phyloP scores from a whole-genome alignment of 73 alveolate genomes.

The Breviolum minutum region DNA sequence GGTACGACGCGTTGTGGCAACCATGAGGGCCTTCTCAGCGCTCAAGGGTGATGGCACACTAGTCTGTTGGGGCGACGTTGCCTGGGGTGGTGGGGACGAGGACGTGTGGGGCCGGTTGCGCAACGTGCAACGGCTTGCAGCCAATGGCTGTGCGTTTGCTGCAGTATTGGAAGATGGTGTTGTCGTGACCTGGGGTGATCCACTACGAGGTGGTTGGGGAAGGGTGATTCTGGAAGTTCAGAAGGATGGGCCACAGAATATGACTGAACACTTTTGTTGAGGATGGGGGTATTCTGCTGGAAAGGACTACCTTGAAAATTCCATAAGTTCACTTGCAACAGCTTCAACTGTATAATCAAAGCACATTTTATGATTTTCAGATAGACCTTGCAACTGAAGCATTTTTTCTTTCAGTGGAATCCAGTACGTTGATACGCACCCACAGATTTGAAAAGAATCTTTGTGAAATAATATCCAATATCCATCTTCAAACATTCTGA shows the following conservation, averaged over 20 bases:
- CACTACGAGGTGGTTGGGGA: background rate
- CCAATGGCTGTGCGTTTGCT: constrained; percentile 22
- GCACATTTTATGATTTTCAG: too few relatives aligned
- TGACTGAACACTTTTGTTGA: too few relatives aligned
- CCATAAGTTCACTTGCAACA: too few relatives aligned
- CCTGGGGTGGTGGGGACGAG: background rate
- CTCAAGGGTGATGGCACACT: background rate
- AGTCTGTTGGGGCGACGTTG: constrained; percentile 20
- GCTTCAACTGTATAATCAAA: too few relatives aligned
- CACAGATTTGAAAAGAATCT: too few relatives aligned
- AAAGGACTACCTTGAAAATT: too few relatives aligned
- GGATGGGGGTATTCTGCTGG: too few relatives aligned
- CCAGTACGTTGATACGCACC: too few relatives aligned
- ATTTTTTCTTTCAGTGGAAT: too few relatives aligned
- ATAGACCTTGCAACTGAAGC: too few relatives aligned
- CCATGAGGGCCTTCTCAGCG: constrained; percentile 17
- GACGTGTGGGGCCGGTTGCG: background rate
- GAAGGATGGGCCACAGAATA: background rate
- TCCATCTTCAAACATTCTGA: too few relatives aligned
- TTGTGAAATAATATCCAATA: too few relatives aligned
- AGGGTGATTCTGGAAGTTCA: background rate
- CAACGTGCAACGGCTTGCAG: background rate
- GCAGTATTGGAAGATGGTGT: background rate
- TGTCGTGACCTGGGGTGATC: constrained; percentile 55
- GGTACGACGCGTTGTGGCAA: constrained; percentile 11